phyloP scores from a whole-genome alignment of 495 filamentous ascomycete genomes.

The Neurospora tetrasperma region DNA sequence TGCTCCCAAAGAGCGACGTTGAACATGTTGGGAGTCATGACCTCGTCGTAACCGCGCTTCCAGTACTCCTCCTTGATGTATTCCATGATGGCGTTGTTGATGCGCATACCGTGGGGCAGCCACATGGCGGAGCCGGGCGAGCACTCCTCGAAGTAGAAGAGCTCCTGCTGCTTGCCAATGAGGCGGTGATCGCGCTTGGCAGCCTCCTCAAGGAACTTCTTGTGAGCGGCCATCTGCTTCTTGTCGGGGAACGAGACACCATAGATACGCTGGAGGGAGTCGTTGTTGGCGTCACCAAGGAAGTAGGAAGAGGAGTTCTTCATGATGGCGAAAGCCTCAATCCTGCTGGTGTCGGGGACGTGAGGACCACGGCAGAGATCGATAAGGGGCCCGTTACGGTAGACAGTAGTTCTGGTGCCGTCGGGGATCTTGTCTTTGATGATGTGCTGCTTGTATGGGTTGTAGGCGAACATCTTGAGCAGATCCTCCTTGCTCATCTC shows the following conservation, averaged over 20 bases:
- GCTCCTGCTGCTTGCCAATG: constrained; percentile 87
- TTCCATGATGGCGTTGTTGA: constrained; percentile 76
- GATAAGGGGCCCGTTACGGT: constrained; percentile 53
- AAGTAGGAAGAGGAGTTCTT: constrained; percentile 92
- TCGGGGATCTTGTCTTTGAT: constrained; percentile 87
- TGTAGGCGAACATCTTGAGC: constrained; percentile 91
- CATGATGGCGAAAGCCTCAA: constrained; percentile 90
- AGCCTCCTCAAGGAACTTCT: constrained; percentile 90
- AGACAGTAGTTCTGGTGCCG: constrained; percentile 85
- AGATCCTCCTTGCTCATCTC: constrained; percentile 81
- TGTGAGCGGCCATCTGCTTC: constrained; percentile 79
- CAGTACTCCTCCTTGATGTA: constrained; percentile 83
- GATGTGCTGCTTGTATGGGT: constrained; percentile 76
- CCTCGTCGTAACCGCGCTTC: constrained; percentile 88
- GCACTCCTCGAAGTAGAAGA: constrained; percentile 90
- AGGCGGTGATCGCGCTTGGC: constrained; percentile 88
- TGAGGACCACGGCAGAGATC: constrained; percentile 55
- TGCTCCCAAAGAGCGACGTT: constrained; percentile 84
- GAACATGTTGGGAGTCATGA: constrained; percentile 94
- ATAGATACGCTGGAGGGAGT: constrained; percentile 90
- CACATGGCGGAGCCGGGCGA: constrained; percentile 92
- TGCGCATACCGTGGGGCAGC: constrained; percentile 82
- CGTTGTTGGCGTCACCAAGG: constrained; percentile 84
- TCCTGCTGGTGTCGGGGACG: constrained; percentile 82
- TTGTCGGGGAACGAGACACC: constrained; percentile 97